Evolutionary conservation across 495 filamentous ascomycete species (phyloP).

Genomic region (Tuber magnatum): DNA sequence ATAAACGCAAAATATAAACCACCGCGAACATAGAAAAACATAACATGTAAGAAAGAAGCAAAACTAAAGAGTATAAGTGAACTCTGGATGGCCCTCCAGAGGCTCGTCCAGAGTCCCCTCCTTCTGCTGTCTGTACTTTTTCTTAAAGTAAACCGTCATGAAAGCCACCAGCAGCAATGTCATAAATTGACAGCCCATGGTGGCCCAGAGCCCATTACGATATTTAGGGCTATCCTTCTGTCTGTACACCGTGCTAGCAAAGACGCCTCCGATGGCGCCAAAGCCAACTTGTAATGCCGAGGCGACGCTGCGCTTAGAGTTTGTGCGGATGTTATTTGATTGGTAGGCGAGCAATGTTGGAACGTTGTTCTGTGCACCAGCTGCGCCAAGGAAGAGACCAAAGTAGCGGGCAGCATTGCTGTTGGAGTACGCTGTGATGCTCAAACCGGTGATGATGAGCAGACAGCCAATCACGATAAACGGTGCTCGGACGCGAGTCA

Average conservation of each 20-base stretch:
- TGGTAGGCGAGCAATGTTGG: conserved; percentile 54
- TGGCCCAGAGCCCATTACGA: conserved; percentile 50
- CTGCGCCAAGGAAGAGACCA: conserved; percentile 54
- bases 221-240: conserved; percentile 53
- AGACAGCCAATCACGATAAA: conserved; percentile 51
- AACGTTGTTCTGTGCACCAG: conserved; percentile 52
- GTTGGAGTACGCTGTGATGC: conserved; percentile 50
- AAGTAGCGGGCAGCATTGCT: conserved; percentile 49
- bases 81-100: conserved; percentile 29
- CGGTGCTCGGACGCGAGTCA: conserved; percentile 50
- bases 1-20: background rate
- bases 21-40: background rate
- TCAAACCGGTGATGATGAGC: conserved; percentile 49
- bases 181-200: conserved; percentile 32
- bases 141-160: conserved; percentile 30
- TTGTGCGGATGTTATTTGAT: conserved; percentile 59
- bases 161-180: conserved; percentile 14
- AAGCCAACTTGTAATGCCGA: conserved; percentile 45
- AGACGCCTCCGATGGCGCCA: conserved; percentile 56
- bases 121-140: conserved; percentile 35
- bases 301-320: conserved; percentile 50
- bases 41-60: background rate
- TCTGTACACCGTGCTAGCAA: conserved; percentile 52
- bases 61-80: conserved; percentile 34
- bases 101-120: conserved; percentile 24